Conservation (phyloP, 768 basidiomycete species). For the Phallus indusiatus region DNA sequence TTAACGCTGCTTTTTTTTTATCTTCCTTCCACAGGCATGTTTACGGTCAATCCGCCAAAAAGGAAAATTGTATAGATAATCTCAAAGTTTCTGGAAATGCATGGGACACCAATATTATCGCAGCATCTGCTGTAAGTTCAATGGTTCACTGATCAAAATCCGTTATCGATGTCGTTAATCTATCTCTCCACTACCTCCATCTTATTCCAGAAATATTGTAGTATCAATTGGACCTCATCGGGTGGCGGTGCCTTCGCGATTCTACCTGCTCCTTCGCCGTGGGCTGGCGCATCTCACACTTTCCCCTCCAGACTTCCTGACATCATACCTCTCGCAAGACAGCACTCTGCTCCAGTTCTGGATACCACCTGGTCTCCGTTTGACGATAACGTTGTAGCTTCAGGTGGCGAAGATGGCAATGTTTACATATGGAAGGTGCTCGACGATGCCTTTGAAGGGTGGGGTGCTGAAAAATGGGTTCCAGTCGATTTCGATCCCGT, state of each 20-base stretch:
- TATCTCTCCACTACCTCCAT: background rate
- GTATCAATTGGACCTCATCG: constrained; percentile 89
- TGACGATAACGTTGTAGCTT: constrained; percentile 83
- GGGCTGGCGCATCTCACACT: constrained; percentile 35
- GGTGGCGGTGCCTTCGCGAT: constrained; percentile 95
- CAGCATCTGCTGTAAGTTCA: constrained; percentile 63
- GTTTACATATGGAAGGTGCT: constrained; percentile 85
- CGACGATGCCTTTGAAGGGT: constrained; percentile 62
- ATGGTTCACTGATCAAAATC: background rate
- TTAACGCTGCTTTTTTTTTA: constrained; percentile 1
- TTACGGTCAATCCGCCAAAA: constrained; percentile 82
- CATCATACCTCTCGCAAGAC: constrained; percentile 82
- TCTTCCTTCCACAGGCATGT: constrained; percentile 57
- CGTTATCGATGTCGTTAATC: background rate
- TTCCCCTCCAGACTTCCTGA: constrained; percentile 83
- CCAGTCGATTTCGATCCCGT: constrained; percentile 81
- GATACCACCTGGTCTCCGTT: constrained; percentile 98
- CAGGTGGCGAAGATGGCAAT: constrained; percentile 91
- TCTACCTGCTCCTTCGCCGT: constrained; percentile 74
- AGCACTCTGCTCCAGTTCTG: constrained; percentile 74
- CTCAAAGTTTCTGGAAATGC: constrained; percentile 82
- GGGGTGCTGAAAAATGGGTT: constrained; percentile 77
- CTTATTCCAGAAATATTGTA: constrained; percentile 60
- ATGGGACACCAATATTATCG: constrained; percentile 92
- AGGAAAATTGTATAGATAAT: constrained; percentile 72